phyloP scores from a whole-genome alignment of 768 basidiomycete species.

The Hirschioporus abietinus region DNA sequence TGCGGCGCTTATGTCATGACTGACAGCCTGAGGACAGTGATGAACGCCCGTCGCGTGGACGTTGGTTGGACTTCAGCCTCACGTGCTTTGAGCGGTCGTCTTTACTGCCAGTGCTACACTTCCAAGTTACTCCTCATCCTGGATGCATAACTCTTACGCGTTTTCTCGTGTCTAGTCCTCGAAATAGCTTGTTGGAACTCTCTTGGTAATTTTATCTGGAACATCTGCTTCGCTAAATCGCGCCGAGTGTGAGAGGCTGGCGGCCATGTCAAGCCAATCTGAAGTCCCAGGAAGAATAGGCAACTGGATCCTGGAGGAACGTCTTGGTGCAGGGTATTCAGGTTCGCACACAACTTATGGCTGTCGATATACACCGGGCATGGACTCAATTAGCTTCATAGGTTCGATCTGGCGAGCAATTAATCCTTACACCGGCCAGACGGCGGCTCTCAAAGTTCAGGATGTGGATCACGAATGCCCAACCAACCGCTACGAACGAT shows the following conservation, averaged over 20 bases:
- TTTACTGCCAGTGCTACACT: neutral
- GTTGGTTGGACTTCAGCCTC: neutral
- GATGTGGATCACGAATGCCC: constrained; percentile 66
- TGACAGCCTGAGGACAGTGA: too few species aligned
- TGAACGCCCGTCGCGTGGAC: neutral
- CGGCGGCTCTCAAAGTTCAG: constrained; percentile 75
- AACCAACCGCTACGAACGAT: constrained; percentile 67
- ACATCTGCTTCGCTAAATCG: neutral
- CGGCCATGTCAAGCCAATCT: neutral
- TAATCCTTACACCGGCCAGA: constrained; percentile 48
- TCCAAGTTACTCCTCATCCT: neutral
- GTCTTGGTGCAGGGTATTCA: constrained; percentile 69
- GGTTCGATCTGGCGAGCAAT: constrained; percentile 66
- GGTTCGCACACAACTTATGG: constrained; percentile 33
- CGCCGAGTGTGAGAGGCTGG: neutral
- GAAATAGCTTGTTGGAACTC: neutral
- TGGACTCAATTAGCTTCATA: constrained; percentile 22
- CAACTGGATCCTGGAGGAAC: constrained; percentile 56
- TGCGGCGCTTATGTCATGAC: neutral
- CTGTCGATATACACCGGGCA: neutral
- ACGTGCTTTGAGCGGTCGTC: neutral
- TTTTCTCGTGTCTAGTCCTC: neutral
- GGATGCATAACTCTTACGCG: neutral
- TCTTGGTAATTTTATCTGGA: neutral
- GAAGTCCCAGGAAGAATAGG: constrained; percentile 29